These are phyloP conservation scores for Sporisorium iseilematis-ciliati DNA, from an alignment of 1,284 basidiomycete genomes.

Conservation along the genomic window DNA sequence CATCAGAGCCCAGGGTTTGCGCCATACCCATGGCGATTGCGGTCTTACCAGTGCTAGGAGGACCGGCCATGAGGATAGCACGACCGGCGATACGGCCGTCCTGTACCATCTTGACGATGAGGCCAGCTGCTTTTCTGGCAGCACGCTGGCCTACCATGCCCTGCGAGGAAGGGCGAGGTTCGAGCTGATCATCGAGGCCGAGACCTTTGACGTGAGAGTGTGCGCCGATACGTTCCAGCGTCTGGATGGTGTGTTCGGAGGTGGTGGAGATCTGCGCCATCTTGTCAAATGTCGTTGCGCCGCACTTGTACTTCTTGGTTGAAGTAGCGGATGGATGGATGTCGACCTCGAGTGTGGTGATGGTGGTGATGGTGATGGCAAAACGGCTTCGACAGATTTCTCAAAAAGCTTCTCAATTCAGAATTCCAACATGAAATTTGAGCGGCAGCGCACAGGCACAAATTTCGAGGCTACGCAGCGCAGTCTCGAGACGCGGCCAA, in stretches of 20 bases:
- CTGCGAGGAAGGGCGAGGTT: constrained; percentile 85
- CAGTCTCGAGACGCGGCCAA: neutral
- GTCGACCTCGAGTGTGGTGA: constrained; percentile 1
- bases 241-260: constrained; percentile 60
- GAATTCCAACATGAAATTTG: neutral
- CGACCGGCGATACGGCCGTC: constrained; percentile 93
- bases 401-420: neutral
- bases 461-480: neutral
- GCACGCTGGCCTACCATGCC: constrained; percentile 97
- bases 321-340: constrained; percentile 17
- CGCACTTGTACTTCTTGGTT: neutral
- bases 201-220: constrained; percentile 72
- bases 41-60: constrained; percentile 95
- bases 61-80: constrained; percentile 94
- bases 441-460: constrained; percentile 14
- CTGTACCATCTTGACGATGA: constrained; percentile 98
- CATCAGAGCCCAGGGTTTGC: constrained; percentile 89
- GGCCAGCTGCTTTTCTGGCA: constrained; percentile 94
- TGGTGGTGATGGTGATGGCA: constrained; percentile 5
- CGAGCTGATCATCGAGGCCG: constrained; percentile 88
- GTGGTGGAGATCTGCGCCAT: constrained; percentile 65
- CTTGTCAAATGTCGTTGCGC: constrained; percentile 1
- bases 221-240: constrained; percentile 66
- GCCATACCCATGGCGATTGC: constrained; percentile 97
- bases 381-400: neutral